These are phyloP conservation scores for Rosa persica DNA, from an alignment of 306 rosid species.

Conservation along the genomic window DNA sequence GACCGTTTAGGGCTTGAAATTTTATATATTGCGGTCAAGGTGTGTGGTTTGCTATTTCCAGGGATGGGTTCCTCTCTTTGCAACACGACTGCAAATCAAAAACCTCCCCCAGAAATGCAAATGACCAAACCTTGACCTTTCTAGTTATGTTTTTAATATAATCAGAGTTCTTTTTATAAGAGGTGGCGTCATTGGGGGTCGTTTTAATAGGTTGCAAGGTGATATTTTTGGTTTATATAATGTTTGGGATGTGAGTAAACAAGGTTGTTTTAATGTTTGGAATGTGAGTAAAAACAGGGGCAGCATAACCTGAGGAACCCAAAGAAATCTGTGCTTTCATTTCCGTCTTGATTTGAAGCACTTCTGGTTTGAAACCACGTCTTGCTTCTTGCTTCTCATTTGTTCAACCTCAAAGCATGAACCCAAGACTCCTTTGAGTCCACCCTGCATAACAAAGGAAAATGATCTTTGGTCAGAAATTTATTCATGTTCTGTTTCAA, in stretches of 20 bases:
- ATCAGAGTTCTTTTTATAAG: too few species aligned
- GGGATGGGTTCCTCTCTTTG: too few species aligned
- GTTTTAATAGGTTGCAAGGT: too few species aligned
- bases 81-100: too few species aligned
- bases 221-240: neutral
- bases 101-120: too few species aligned
- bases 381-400: constrained; percentile 3
- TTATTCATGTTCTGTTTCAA: neutral
- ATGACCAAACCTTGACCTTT: too few species aligned
- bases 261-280: constrained; percentile 15
- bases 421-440: neutral
- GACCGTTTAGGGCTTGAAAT: too few species aligned
- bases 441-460: constrained; percentile 17
- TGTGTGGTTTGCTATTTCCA: too few species aligned
- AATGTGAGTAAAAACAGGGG: constrained; percentile 23
- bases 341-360: neutral
- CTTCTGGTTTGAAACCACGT: constrained; percentile 12
- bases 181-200: too few species aligned
- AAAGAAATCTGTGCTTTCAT: neutral
- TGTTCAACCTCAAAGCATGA: neutral
- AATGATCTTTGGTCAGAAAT: neutral
- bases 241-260: constrained; percentile 37
- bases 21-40: too few species aligned
- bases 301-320: constrained; percentile 12
- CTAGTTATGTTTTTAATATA: too few species aligned